Evolutionary conservation across 2,329 filamentous ascomycete species (phyloP), one percentile per base, ranked within the genome.

Genomic region (Fusarium sp.): DNA sequence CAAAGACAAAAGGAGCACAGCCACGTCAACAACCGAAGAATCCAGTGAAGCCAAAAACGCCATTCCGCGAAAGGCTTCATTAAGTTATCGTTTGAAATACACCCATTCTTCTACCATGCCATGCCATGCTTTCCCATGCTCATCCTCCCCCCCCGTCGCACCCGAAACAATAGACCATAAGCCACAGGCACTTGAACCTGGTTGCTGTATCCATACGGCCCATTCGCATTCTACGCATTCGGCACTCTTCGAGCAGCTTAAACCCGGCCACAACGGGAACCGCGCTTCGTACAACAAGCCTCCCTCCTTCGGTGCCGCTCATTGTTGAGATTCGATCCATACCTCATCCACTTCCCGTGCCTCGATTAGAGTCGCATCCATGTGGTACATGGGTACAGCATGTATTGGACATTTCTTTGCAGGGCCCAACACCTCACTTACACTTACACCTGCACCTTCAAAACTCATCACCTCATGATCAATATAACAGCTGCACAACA

Each of bases 261-360:
- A 71, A 70, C 58, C 67, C 53, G 47, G 62, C 67, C 45, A n/a
- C 26, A n/a, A 68, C 57, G 61, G 49, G 60, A 55, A 70, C 46
- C 47, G 54, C 57, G 36, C 57, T 55, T 61, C 39, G 58, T 68
- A 47, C 43, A 70, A 70, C 57, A 51, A 11, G 40, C 50, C 47
- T 68, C 46, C 44, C 45, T 33, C 34, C 39, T 64, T 64, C 50
- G 22, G 31, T 28, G 7, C 36, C 55, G 53, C 46, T 50, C 57
- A 55, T 60, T 60, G 49, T 65, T 59, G 60, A 73, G 67, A 73
- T 74, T 71, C 69, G 33, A 64, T 62, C 66, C 58, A 61, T 61
- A 40, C 59, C 62, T 65, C 69, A 65, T 71, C 71, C 67, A 73
- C 70, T 72, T 73, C 71, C 67, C 71, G 67, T 61, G 46, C 60